Percentiles rank a stretch among this genome's conserved stretches.
Evolutionary conservation across 805 yeast species (phyloP).

Genomic region (Metschnikowia henanensis): DNA sequence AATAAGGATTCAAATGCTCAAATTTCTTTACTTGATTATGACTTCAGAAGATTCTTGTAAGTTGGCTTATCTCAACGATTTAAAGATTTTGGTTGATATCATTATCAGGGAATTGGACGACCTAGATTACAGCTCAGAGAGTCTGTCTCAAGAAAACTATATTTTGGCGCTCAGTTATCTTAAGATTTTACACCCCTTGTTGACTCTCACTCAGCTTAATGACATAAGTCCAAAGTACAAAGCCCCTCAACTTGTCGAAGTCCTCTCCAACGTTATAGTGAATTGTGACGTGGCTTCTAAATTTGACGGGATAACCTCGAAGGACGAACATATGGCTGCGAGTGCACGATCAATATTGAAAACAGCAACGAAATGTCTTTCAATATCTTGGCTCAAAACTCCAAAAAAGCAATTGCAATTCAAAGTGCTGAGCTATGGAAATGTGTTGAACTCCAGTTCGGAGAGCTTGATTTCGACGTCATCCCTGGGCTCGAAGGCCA

Average conservation of each 20-base stretch:
- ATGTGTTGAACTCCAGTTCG: conserved; percentile 9
- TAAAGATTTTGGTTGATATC: conserved; percentile 81
- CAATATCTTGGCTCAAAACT: conserved; percentile 34
- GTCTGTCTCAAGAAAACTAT: conserved; percentile 61
- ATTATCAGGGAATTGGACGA: conserved; percentile 77
- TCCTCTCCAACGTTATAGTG: conserved; percentile 49
- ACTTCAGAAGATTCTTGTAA: conserved; percentile 64
- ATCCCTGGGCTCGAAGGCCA: conserved; percentile 4
- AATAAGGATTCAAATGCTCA: conserved; percentile 74
- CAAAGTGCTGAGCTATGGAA: neutral
- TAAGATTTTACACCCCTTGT: conserved; percentile 70
- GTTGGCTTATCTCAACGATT: conserved; percentile 77
- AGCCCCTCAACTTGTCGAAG: conserved; percentile 47
- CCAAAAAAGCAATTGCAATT: conserved; percentile 1
- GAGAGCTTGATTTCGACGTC: conserved; percentile 16
- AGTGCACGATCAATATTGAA: conserved; percentile 23
- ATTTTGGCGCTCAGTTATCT: conserved; percentile 48
- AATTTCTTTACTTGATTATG: conserved; percentile 72
- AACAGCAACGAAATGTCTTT: conserved; percentile 34
- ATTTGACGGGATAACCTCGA: neutral
- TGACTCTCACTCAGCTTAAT: conserved; percentile 61
- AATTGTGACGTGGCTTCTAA: conserved; percentile 19
- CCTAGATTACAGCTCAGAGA: conserved; percentile 47
- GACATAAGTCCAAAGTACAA: conserved; percentile 56
- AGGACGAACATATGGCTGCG: neutral